A percentile compares a stretch with the other conserved stretches of the same genome.
Conservation (phyloP, 2,329 filamentous ascomycete genomes). For the Fusarium fracticaudum region DNA sequence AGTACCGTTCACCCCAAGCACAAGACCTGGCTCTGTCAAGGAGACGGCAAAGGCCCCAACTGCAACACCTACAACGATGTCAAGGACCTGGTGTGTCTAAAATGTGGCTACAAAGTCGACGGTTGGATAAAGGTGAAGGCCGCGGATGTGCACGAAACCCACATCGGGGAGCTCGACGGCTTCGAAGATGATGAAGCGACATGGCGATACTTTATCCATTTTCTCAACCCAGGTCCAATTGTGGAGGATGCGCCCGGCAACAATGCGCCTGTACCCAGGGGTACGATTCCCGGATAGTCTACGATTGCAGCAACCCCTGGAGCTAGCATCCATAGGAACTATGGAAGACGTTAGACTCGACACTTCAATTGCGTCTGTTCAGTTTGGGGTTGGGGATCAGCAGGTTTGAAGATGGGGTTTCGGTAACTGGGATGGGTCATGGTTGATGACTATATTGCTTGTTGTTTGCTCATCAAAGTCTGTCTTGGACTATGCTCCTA, state of each 20-base stretch:
- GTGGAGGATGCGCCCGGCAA: neutral
- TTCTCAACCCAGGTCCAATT: neutral
- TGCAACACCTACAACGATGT: neutral
- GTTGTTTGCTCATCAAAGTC: neutral
- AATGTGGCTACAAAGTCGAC: neutral
- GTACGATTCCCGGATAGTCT: neutral
- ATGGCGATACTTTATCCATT: neutral
- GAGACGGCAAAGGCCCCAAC: too few relatives aligned
- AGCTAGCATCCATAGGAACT: too few relatives aligned
- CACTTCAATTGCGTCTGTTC: neutral
- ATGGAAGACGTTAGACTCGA: neutral
- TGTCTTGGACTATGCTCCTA: neutral
- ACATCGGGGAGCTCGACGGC: neutral
- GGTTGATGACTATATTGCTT: rapidly evolving
- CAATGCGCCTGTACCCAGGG: neutral
- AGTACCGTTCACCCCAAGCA: neutral
- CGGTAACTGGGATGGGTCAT: neutral
- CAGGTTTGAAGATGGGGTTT: neutral
- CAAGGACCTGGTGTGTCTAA: neutral
- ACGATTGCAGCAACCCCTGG: neutral
- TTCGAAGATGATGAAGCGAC: neutral
- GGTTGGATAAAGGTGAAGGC: neutral
- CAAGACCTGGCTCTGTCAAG: neutral
- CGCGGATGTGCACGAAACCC: neutral
- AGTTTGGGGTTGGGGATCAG: neutral